Conservation (phyloP, 768 basidiomycete genomes). For the Tulasnella sp. region DNA sequence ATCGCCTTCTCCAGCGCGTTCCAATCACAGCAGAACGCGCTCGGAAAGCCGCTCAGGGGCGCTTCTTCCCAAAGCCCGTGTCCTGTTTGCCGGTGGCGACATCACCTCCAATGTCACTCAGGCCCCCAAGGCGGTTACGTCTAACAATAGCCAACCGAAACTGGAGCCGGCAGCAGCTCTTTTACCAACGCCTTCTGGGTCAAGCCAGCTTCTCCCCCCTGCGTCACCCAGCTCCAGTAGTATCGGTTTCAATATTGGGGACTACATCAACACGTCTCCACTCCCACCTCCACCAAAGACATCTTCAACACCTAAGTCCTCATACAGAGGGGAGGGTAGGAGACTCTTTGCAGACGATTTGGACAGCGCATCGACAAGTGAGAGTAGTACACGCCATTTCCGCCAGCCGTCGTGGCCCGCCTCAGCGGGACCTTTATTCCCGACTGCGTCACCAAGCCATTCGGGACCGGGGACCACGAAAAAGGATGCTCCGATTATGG, state of each 20-base stretch:
- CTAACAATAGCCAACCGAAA: background rate
- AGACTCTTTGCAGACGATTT: slow-evolving; percentile 15
- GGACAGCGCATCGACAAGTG: background rate
- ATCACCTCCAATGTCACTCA: background rate
- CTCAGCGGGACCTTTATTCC: background rate
- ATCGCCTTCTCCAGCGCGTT: slow-evolving; percentile 62
- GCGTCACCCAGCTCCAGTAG: slow-evolving; percentile 12
- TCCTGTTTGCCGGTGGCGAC: slow-evolving; percentile 7
- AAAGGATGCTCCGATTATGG: slow-evolving; percentile 1
- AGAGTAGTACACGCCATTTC: background rate
- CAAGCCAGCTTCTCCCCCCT: background rate
- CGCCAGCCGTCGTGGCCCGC: background rate
- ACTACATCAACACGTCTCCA: slow-evolving; percentile 60
- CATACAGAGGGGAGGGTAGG: slow-evolving; percentile 10
- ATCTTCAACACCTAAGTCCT: background rate
- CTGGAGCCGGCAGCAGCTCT: background rate
- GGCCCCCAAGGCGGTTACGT: background rate
- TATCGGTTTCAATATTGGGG: slow-evolving; percentile 53
- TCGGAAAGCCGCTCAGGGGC: slow-evolving; percentile 12
- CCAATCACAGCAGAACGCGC: slow-evolving; percentile 10
- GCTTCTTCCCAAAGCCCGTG: slow-evolving; percentile 13
- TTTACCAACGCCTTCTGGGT: background rate
- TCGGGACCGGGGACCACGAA: background rate
- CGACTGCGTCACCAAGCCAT: background rate
- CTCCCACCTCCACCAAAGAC: slow-evolving; percentile 6